A percentile compares a stretch with the other conserved stretches of the same genome.
phyloP scores from a whole-genome alignment of 2,329 filamentous ascomycete species.

The Nannizziopsis arthrosporioides region DNA sequence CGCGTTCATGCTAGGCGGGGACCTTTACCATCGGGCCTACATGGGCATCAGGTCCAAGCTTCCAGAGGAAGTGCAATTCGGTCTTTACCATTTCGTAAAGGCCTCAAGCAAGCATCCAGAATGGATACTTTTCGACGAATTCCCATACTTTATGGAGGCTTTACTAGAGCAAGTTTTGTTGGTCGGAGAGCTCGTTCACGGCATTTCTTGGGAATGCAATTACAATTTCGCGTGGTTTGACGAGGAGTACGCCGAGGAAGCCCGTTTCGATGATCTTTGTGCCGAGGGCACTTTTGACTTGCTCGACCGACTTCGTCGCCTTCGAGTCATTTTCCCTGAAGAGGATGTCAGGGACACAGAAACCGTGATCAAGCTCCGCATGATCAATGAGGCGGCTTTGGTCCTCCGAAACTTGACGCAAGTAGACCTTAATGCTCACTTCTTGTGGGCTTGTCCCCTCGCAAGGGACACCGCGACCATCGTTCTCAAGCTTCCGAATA shows the following conservation, averaged over 20 bases:
- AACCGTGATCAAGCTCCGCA: conserved; percentile 58
- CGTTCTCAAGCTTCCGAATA: conserved; percentile 61
- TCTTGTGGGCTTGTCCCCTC: conserved; percentile 53
- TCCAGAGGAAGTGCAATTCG: conserved; percentile 76
- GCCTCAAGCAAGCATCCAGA: conserved; percentile 91
- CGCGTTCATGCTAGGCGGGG: conserved; percentile 21
- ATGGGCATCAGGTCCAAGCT: conserved; percentile 72
- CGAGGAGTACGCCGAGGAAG: conserved; percentile 40
- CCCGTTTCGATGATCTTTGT: conserved; percentile 40
- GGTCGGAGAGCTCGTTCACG: conserved; percentile 65
- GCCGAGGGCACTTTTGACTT: conserved; percentile 55
- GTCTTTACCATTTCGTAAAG: conserved; percentile 83
- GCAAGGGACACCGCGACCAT: conserved; percentile 76
- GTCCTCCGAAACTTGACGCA: conserved; percentile 96
- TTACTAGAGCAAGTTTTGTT: conserved; percentile 75
- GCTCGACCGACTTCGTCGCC: conserved; percentile 56
- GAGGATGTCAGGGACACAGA: conserved; percentile 60
- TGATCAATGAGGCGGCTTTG: conserved; percentile 73
- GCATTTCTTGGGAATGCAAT: conserved; percentile 67
- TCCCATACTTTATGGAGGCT: conserved; percentile 75
- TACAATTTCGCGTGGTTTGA: conserved; percentile 44
- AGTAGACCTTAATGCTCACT: conserved; percentile 73
- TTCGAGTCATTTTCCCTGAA: conserved; percentile 49
- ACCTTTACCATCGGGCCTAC: conserved; percentile 83
- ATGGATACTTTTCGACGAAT: conserved; percentile 90